A percentile compares a stretch with the other conserved stretches of the same genome.
These are phyloP conservation scores for Ichthyophthirius multifiliis DNA, from an alignment of 169 alveolate species.

Conservation along the genomic window DNA sequence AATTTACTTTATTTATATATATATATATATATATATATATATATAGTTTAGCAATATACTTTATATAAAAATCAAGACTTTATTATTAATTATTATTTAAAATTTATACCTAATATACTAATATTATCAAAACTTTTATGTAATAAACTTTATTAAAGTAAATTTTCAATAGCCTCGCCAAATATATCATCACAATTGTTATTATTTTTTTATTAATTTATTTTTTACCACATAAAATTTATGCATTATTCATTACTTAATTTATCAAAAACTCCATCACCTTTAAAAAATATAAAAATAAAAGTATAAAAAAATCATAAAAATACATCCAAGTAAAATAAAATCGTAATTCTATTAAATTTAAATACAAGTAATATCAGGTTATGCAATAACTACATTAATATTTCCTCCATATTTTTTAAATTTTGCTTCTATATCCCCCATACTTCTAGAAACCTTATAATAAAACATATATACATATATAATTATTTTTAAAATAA, in stretches of 20 bases:
- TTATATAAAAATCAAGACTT: too few species aligned
- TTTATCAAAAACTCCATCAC: constrained; percentile 66
- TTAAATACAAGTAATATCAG: constrained; percentile 66
- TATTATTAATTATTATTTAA: too few species aligned
- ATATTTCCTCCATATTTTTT: constrained; percentile 67
- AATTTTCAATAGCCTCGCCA: constrained; percentile 54
- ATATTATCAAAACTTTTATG: constrained; percentile 72
- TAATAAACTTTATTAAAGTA: constrained; percentile 44
- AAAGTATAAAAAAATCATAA: neutral
- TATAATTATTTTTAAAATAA: neutral
- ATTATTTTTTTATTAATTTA: constrained; percentile 17
- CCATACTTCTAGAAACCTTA: constrained; percentile 71
- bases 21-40: neutral
- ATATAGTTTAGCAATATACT: too few species aligned
- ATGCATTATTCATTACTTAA: constrained; percentile 44
- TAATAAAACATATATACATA: neutral
- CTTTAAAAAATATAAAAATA: neutral
- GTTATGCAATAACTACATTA: constrained; percentile 65
- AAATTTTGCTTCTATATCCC: constrained; percentile 76
- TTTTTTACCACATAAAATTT: constrained; percentile 39
- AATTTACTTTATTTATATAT: neutral
- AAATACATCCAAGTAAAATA: constrained; percentile 61
- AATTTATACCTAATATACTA: constrained; percentile 61
- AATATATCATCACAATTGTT: constrained; percentile 39
- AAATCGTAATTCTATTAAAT: constrained; percentile 56